Percentiles rank a stretch among this genome's conserved stretches.
These are phyloP conservation scores for Zygosaccharomyces bisporus DNA, from an alignment of 805 yeast genomes.

Conservation along the genomic window DNA sequence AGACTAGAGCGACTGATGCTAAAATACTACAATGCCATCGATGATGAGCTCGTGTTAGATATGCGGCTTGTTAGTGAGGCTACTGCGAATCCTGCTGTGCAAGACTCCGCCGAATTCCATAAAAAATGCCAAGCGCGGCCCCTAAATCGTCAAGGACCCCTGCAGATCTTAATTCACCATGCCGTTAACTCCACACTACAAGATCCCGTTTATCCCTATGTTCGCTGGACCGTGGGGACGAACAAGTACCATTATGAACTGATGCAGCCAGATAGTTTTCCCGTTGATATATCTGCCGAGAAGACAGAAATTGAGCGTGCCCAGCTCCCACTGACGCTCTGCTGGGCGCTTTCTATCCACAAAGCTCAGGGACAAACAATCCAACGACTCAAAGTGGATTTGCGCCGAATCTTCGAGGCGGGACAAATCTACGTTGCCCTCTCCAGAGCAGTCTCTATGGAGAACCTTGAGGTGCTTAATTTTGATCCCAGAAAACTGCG, in stretches of 20 bases:
- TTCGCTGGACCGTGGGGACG: slow-evolving; percentile 34
- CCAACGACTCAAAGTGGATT: slow-evolving; percentile 63
- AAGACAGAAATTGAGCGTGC: slow-evolving; percentile 39
- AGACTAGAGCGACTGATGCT: slow-evolving; percentile 24
- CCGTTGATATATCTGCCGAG: slow-evolving; percentile 36
- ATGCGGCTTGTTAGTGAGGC: slow-evolving; percentile 36
- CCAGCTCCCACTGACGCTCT: slow-evolving; percentile 66
- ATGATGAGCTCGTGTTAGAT: slow-evolving; percentile 30
- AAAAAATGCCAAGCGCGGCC: slow-evolving; percentile 28
- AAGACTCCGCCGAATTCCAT: slow-evolving; percentile 29
- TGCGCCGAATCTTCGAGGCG: slow-evolving; percentile 63
- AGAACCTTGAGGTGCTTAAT: slow-evolving; percentile 59
- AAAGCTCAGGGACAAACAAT: slow-evolving; percentile 85
- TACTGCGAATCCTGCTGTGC: slow-evolving; percentile 21
- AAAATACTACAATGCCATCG: slow-evolving; percentile 25
- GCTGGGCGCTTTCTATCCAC: slow-evolving; percentile 84
- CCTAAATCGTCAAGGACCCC: slow-evolving; percentile 13
- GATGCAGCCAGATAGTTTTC: slow-evolving; percentile 40
- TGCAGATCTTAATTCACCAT: slow-evolving; percentile 19
- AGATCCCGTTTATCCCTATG: slow-evolving; percentile 31
- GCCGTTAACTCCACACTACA: slow-evolving; percentile 20
- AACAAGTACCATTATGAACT: slow-evolving; percentile 31
- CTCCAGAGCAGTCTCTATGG: slow-evolving; percentile 70
- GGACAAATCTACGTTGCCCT: slow-evolving; percentile 85
- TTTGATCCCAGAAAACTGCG: slow-evolving; percentile 56